Evolutionary conservation across 257 asterid species (phyloP).

Genomic region (Cinchona pubescens): DNA sequence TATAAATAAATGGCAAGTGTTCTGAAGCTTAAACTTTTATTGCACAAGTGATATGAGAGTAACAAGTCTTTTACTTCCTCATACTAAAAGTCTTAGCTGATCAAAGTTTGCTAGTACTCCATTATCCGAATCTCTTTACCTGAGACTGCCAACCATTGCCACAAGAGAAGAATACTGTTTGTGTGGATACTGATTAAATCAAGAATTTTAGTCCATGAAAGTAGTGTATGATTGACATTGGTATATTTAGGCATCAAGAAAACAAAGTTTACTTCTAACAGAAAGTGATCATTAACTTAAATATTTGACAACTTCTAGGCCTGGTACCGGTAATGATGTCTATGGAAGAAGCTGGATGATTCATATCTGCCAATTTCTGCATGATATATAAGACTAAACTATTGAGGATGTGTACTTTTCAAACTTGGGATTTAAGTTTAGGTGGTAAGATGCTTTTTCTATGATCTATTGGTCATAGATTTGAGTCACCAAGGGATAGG

Average conservation of each 20-base stretch:
- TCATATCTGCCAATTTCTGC: background rate
- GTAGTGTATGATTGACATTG: background rate
- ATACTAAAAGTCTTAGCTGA: background rate
- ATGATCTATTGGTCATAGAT: too few species aligned
- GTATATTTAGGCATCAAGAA: background rate
- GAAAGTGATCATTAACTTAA: background rate
- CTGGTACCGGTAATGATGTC: background rate
- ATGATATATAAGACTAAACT: background rate
- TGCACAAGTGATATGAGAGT: background rate
- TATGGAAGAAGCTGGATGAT: background rate
- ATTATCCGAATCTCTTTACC: background rate
- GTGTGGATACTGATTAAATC: background rate
- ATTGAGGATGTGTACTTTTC: background rate
- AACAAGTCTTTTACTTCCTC: background rate
- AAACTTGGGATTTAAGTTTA: too few species aligned
- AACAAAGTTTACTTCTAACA: background rate
- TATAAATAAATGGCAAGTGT: slow-evolving; percentile 31
- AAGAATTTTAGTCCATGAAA: background rate
- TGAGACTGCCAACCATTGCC: background rate
- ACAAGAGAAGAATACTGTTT: background rate
- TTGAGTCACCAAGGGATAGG: too few species aligned
- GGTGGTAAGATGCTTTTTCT: too few species aligned
- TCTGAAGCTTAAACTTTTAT: background rate
- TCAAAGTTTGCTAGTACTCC: background rate
- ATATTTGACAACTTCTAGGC: background rate